These are phyloP conservation scores for Anacardium occidentale DNA, from an alignment of 345 rosid species.

Conservation along the genomic window DNA sequence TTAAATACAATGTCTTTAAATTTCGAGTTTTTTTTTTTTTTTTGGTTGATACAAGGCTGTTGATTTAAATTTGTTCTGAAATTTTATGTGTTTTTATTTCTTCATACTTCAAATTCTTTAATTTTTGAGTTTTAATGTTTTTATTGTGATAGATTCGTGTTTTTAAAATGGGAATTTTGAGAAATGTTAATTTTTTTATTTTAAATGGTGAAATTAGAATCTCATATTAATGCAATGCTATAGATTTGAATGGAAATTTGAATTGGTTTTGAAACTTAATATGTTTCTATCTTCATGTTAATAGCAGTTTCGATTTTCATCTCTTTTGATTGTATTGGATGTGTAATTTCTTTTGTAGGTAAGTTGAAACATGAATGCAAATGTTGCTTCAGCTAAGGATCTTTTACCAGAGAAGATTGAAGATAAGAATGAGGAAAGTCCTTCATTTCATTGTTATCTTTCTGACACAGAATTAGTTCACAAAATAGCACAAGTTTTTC, in stretches of 20 bases:
- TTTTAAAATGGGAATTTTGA: slow-evolving; percentile 1
- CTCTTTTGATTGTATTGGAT: not conserved
- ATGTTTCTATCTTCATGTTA: too few relatives aligned
- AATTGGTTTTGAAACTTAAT: too few relatives aligned
- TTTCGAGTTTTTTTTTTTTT: too few relatives aligned
- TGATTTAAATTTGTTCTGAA: not conserved
- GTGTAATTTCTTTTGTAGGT: slow-evolving; percentile 17
- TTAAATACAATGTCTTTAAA: too few relatives aligned
- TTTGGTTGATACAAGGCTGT: too few relatives aligned
- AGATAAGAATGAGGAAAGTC: slow-evolving; percentile 51
- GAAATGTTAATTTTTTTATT: not conserved
- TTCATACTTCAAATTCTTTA: not conserved
- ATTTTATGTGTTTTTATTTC: not conserved
- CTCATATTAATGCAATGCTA: not conserved
- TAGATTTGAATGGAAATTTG: too few relatives aligned
- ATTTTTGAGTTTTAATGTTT: not conserved
- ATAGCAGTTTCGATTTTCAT: too few relatives aligned
- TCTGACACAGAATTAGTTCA: slow-evolving; percentile 62
- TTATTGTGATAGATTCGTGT: not conserved
- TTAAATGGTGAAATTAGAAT: not conserved
- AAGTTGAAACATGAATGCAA: slow-evolving; percentile 34
- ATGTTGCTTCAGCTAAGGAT: slow-evolving; percentile 43
- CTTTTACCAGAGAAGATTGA: slow-evolving; percentile 49
- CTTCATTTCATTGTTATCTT: slow-evolving; percentile 56
- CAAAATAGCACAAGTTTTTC: slow-evolving; percentile 57